Evolutionary conservation across 805 yeast genomes (phyloP).

Genomic region (Ogataea polymorpha): DNA sequence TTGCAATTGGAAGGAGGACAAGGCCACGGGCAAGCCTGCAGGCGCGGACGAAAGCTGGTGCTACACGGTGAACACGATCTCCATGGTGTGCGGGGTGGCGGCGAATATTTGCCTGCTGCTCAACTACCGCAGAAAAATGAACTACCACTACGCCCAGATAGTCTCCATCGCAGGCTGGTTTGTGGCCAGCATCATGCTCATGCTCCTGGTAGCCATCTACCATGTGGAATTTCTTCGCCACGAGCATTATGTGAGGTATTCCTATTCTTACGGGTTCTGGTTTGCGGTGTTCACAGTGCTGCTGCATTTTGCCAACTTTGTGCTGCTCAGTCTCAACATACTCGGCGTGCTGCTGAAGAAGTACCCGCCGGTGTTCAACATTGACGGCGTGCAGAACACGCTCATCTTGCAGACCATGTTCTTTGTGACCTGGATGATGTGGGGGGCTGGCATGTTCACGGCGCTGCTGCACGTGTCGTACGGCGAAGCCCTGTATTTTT

Average conservation of each 20-base stretch:
- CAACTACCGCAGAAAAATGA: constrained; percentile 60
- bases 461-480: constrained; percentile 44
- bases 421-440: constrained; percentile 64
- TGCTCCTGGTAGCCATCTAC: constrained; percentile 43
- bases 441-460: constrained; percentile 64
- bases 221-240: constrained; percentile 22
- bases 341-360: constrained; percentile 55
- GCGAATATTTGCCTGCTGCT: constrained; percentile 69
- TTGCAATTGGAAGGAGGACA: constrained; percentile 55
- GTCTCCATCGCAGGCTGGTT: constrained; percentile 66
- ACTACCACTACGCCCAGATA: constrained; percentile 59
- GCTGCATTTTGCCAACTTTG: constrained; percentile 57
- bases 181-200: constrained; percentile 51
- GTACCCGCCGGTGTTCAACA: constrained; percentile 70
- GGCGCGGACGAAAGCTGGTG: constrained; percentile 42
- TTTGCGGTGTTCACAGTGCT: constrained; percentile 65
- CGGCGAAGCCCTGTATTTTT: constrained; percentile 70
- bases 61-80: constrained; percentile 55
- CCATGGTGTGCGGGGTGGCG: constrained; percentile 59
- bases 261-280: constrained; percentile 70
- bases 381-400: constrained; percentile 64
- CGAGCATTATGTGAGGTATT: constrained; percentile 16
- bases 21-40: constrained; percentile 12
- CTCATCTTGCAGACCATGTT: constrained; percentile 69
- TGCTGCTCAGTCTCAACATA: constrained; percentile 53